These are phyloP conservation scores for Penicillium verrucosum DNA, from an alignment of 2,329 filamentous ascomycete species.

Conservation along the genomic window DNA sequence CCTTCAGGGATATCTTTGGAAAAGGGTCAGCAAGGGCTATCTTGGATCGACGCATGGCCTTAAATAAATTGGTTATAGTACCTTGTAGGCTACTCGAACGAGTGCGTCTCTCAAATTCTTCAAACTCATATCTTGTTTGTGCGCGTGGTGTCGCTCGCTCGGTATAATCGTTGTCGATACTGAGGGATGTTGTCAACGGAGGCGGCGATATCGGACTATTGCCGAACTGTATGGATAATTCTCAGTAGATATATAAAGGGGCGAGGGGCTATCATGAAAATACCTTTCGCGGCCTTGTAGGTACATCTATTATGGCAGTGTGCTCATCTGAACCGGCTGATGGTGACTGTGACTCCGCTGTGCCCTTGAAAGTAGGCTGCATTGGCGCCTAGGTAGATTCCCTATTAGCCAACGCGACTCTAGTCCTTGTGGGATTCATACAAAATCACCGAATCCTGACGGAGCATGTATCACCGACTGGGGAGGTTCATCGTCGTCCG, in stretches of 20 bases:
- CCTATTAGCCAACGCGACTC: neutral
- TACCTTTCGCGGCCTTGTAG: conserved; percentile 18
- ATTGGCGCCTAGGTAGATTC: conserved; percentile 4
- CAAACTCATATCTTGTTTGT: conserved; percentile 74
- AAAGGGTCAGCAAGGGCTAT: conserved; percentile 9
- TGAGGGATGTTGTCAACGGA: conserved; percentile 71
- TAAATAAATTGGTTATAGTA: conserved; percentile 46
- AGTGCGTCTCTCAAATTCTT: conserved; percentile 49
- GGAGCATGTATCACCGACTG: conserved; percentile 91
- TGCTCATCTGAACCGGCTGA: conserved; percentile 9
- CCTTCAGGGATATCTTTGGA: conserved; percentile 35
- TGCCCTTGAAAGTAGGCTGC: conserved; percentile 1
- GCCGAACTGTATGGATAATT: conserved; percentile 24
- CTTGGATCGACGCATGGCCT: conserved; percentile 9
- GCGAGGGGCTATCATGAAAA: neutral
- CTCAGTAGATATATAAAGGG: neutral
- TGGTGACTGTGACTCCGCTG: conserved; percentile 14
- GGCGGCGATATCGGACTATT: conserved; percentile 59
- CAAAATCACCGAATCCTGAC: conserved; percentile 76
- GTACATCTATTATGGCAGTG: neutral
- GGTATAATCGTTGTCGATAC: conserved; percentile 61
- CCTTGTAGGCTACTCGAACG: conserved; percentile 76
- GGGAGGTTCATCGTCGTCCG: conserved; percentile 66
- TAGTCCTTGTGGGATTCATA: conserved; percentile 42
- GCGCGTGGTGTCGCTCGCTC: conserved; percentile 76